These are phyloP conservation scores for Tetracladium setigerum DNA, from an alignment of 495 filamentous ascomycete species.

Conservation along the genomic window DNA sequence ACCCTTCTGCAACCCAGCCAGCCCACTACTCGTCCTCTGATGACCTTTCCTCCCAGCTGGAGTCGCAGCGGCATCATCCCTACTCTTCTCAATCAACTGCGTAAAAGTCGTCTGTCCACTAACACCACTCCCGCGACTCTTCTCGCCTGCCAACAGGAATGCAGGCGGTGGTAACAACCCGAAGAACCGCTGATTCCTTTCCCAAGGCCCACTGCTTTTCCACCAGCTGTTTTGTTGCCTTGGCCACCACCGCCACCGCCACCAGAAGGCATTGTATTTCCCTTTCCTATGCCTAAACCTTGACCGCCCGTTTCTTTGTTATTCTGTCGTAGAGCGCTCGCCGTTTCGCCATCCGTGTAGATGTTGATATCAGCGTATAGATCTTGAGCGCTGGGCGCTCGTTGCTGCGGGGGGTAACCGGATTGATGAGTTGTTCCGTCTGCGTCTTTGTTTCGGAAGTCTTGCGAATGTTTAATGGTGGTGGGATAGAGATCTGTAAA, in stretches of 20 bases:
- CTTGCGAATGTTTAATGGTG: no score
- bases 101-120: conserved; percentile 54
- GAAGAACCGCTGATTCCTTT: not conserved
- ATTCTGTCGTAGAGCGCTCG: conserved; percentile 18
- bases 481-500: no score
- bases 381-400: conserved; percentile 41
- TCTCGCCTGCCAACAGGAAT: not conserved
- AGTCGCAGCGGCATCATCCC: not conserved
- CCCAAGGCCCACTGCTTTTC: no score
- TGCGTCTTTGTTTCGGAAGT: no score
- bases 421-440: not conserved
- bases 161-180: conserved; percentile 1
- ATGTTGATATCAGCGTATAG: conserved; percentile 56
- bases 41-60: no score
- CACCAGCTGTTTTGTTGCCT: not conserved
- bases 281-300: not conserved
- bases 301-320: not conserved
- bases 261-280: not conserved
- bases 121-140: conserved; percentile 10
- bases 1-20: conserved; percentile 16
- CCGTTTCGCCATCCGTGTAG: conserved; percentile 52
- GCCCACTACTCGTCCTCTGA: not conserved
- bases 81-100: conserved; percentile 47
- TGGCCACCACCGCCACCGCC: not conserved
- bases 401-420: conserved; percentile 27